Evolutionary conservation across 257 asterid genomes (phyloP).

Genomic region (Solanum phureja): DNA sequence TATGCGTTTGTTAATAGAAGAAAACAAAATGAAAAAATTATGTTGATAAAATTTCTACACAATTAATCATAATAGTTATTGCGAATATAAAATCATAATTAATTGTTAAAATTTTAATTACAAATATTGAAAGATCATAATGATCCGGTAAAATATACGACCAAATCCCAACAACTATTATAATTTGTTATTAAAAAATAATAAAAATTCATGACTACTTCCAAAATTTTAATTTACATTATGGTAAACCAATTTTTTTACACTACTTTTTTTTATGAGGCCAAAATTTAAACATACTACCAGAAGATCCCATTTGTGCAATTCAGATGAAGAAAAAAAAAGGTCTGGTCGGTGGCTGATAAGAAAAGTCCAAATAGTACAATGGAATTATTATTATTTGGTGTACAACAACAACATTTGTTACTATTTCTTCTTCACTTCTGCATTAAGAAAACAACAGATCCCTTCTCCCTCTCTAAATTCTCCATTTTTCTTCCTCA

Average conservation of each 20-base stretch:
- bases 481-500: neutral
- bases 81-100: neutral
- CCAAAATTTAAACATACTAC: neutral
- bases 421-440: neutral
- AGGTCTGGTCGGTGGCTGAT: neutral
- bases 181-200: neutral
- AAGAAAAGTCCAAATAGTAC: neutral
- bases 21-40: neutral
- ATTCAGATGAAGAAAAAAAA: neutral
- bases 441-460: neutral
- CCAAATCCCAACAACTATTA: neutral
- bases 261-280: neutral
- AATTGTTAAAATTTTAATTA: neutral
- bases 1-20: neutral
- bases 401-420: neutral
- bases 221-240: neutral
- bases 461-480: neutral
- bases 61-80: neutral
- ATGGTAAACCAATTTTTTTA: no score
- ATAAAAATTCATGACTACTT: neutral
- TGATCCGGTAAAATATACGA: neutral
- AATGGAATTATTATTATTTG: neutral
- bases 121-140: neutral
- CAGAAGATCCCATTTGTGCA: neutral
- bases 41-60: neutral